Percentiles rank a stretch among this genome's conserved stretches.
Conservation (phyloP, 2,329 filamentous ascomycete species). For the Epicoccum nigrum region DNA sequence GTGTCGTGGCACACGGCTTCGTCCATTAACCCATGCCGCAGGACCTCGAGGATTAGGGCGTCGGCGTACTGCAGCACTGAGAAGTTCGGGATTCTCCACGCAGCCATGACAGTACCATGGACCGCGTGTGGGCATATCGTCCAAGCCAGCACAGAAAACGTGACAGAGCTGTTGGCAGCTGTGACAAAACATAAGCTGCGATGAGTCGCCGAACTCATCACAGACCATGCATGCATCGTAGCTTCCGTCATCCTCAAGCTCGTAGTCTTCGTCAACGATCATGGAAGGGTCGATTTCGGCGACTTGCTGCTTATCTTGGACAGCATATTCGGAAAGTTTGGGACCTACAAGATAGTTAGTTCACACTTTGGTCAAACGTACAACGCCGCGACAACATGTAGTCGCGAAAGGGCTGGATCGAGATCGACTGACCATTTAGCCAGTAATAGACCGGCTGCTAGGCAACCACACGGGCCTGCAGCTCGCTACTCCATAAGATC, state of each 20-base stretch:
- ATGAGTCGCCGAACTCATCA: conserved; percentile 78
- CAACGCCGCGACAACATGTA: conserved; percentile 9
- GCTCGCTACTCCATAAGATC: conserved; percentile 24
- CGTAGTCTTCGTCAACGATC: conserved; percentile 74
- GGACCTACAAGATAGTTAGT: conserved; percentile 52
- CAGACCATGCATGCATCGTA: conserved; percentile 82
- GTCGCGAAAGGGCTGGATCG: conserved; percentile 26
- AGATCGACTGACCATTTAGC: conserved; percentile 42
- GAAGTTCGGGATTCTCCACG: conserved; percentile 47
- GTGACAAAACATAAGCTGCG: conserved; percentile 87
- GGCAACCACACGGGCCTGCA: conserved; percentile 25
- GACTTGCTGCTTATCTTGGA: conserved; percentile 86
- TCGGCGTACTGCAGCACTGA: conserved; percentile 45
- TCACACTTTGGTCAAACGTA: not conserved
- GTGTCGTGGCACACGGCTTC: conserved; percentile 39
- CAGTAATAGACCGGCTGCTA: conserved; percentile 26
- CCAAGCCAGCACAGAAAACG: conserved; percentile 86
- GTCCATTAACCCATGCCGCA: conserved; percentile 40
- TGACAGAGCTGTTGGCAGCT: conserved; percentile 90
- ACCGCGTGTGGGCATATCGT: conserved; percentile 71
- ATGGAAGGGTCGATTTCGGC: conserved; percentile 86
- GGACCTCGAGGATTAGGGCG: conserved; percentile 34
- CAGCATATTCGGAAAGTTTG: conserved; percentile 65
- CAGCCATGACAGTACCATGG: conserved; percentile 94
- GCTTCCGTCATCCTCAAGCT: conserved; percentile 49